Conservation (phyloP, 148 eudicot genomes). For the Polygonum maritimum region DNA sequence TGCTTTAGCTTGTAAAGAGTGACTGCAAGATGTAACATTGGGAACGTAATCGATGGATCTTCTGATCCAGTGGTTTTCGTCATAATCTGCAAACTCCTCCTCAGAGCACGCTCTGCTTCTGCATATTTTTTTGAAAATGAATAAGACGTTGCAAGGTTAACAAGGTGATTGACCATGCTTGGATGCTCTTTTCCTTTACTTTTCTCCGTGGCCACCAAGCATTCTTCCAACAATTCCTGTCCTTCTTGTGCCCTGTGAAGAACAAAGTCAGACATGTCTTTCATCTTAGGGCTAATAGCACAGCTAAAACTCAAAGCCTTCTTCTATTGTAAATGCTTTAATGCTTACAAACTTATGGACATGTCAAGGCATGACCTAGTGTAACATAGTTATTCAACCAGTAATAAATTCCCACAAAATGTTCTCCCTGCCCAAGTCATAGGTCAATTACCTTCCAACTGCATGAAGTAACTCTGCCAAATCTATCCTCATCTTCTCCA, state of each 20-base stretch:
- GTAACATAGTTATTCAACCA: background rate
- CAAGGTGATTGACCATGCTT: conserved; percentile 50
- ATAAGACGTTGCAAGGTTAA: conserved; percentile 83
- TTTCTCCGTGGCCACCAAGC: conserved; percentile 55
- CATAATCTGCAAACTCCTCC: conserved; percentile 57
- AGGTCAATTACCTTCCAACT: conserved; percentile 59
- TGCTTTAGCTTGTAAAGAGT: conserved; percentile 54
- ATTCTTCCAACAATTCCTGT: conserved; percentile 60
- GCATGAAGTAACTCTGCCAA: conserved; percentile 79
- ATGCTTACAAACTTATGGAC: background rate
- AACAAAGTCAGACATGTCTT: conserved; percentile 7
- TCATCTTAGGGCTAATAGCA: background rate
- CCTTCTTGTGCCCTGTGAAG: conserved; percentile 65
- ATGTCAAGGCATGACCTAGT: background rate
- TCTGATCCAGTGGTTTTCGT: conserved; percentile 43
- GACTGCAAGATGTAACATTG: conserved; percentile 76
- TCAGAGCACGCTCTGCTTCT: conserved; percentile 75
- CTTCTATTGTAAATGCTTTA: background rate
- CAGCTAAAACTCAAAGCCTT: background rate
- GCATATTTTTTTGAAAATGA: conserved; percentile 51
- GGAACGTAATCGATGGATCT: conserved; percentile 72
- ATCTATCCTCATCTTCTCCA: conserved; percentile 73
- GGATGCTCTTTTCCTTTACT: conserved; percentile 74
- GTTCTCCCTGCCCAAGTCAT: background rate
- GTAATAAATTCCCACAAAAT: background rate